These are phyloP conservation scores for Dictyostelium brefeldianum DNA, from an alignment of 78 protist genomes.

Conservation along the genomic window DNA sequence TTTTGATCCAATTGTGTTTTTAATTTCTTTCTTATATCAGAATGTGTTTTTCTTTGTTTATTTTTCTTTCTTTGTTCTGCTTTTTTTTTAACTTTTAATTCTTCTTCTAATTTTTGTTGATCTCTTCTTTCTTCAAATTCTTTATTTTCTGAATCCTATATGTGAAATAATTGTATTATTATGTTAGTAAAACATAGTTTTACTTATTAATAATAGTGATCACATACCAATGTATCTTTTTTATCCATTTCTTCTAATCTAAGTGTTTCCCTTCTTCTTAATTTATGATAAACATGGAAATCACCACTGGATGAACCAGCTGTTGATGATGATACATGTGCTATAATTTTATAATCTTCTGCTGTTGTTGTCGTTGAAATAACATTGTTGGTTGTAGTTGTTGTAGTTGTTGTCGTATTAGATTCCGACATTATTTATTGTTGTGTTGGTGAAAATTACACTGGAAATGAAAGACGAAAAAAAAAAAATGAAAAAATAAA, in stretches of 20 bases:
- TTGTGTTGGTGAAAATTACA: background rate
- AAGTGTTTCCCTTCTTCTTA: conserved; percentile 47
- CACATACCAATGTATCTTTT: background rate
- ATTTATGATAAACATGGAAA: conserved; percentile 58
- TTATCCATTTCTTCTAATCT: conserved; percentile 56
- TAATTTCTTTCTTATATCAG: conserved; percentile 66
- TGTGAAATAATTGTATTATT: too few relatives aligned
- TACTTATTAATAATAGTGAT: too few relatives aligned
- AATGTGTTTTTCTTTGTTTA: conserved; percentile 51
- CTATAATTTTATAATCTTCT: conserved; percentile 13
- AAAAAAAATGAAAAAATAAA: background rate
- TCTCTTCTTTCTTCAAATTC: conserved; percentile 66
- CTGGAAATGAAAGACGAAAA: conserved; percentile 1
- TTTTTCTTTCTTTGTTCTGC: conserved; percentile 58
- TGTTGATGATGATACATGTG: conserved; percentile 54
- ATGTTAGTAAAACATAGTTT: background rate
- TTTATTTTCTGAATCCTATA: conserved; percentile 44
- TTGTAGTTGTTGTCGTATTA: background rate
- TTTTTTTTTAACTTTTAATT: conserved; percentile 39
- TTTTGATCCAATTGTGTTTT: background rate
- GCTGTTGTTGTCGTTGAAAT: background rate
- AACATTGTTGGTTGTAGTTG: background rate
- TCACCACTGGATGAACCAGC: conserved; percentile 75
- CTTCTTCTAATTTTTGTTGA: conserved; percentile 23
- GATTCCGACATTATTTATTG: background rate